Base-by-base conservation (phyloP, 2,329 filamentous ascomycete genomes). In the Paraconiothyrium brasiliense region DNA sequence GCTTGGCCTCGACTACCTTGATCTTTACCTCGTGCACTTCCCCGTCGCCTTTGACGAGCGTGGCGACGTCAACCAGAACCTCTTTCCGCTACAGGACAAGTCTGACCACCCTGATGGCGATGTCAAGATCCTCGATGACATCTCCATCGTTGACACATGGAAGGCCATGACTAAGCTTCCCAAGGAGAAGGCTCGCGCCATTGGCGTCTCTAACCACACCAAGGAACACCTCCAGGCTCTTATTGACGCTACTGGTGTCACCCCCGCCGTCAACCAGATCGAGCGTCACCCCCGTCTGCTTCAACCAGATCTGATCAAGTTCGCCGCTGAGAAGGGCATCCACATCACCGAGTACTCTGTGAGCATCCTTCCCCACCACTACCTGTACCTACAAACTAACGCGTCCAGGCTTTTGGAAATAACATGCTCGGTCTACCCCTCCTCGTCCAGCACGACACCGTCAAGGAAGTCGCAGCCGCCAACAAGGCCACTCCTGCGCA, bases 1-100 rank as follows among this genome's bases (percentile, higher is more conserved):
- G 94, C 91, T 91, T 87, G 90, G 67, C 76, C 67, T 96, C 67
- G 92, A 94, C 75, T 95, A 96, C 85, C 94, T 97, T 80, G 93
- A 96, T 79, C 87, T 96, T 67, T 97, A 90, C 86, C 85, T 94
- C 71, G 87, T 95, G 70, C 89, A 91, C 78, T 92, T 85, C 84
- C 86, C 86, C 0, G 81, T 83, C 10, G 79, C 86, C 0, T 87
- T 86, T 72, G 81, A 82, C 50, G 78, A 81, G 27, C 81, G 83
- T n/a, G 76, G 79, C 24, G 77, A 82, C 41, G 61, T 65, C 20
- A 64, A 73, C 64, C 66, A 67, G 59, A 68, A 67, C 57, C 66
- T 73, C 44, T 73, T 73, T 59, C 70, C 70, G 24, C 54, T 73
- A 2, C 59, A 67, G 32, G 49, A 52, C 16, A 52, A 52, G 49